Base-by-base conservation (phyloP, 805 yeast species). In the Starmerella powellii region DNA sequence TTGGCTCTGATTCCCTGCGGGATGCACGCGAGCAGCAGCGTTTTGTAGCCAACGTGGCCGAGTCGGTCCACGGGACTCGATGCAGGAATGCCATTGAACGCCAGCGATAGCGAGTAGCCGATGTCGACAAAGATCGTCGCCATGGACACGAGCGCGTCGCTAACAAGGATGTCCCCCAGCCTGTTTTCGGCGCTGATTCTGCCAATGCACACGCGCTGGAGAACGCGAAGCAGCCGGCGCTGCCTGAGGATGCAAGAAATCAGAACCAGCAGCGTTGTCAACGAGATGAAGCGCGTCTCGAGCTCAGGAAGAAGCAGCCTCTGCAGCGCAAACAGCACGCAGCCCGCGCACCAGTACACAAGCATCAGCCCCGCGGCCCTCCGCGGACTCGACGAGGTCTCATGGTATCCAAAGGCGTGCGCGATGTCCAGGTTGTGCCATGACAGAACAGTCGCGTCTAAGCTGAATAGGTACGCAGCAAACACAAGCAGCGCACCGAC, bases 101-200 rank as follows among this genome's bases (percentile, higher is more conserved):
- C 44, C 44, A 71, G 68, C 56, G 82, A 70, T 50, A 74, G 73
- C n/a, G 57, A 51, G 28, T 80, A 65, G 3, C 72, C 70, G 17
- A 80, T 62, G 59, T 91, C 97, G 35, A 81, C 78, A 37, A 84
- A 54, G 0, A 85, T 81, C 55, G 76, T 77, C 3, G 84, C 66
- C 57, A 80, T 85, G 0, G 95, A 85, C 0, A 93, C 80, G 35
- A 91, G 64, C 4, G 86, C 76, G 63, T 88, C 98, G 6, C 94
- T 75, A 12, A 87, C 58, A 36, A 91, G 61, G 30, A 88, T 81
- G 57, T 88, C 96, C 42, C 82, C 80, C 15, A 81, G 73, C 53
- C 94, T 65, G 31, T 56, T 46, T 13, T 70, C 69, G 13, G 60
- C 52, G 53, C 80, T 79, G 26, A 84, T 74, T 2, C 68, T 66